These are phyloP conservation scores for Sphagnum fallax DNA, from an alignment of 228 moss, liverwort and hornwort species.

Conservation along the genomic window DNA sequence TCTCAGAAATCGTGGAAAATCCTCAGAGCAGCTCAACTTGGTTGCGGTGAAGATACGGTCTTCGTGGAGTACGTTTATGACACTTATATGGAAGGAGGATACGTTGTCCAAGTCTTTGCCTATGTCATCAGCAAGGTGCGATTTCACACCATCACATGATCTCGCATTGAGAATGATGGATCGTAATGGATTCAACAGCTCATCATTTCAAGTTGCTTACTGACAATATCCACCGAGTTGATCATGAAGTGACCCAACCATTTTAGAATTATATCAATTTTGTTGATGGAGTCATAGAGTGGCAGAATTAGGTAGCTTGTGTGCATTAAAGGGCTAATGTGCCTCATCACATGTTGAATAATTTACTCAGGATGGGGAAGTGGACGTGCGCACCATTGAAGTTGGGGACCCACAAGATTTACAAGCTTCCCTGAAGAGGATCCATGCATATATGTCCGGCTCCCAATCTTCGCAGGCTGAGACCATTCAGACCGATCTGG, in stretches of 20 bases:
- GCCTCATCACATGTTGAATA: not conserved
- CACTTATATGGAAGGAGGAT: not conserved
- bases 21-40: slow-evolving; percentile 4
- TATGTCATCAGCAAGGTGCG: slow-evolving; percentile 20
- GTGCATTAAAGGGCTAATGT: not conserved
- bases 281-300: not conserved
- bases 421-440: not conserved
- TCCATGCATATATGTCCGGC: not conserved
- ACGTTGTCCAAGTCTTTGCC: not conserved
- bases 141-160: not conserved
- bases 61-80: slow-evolving; percentile 16
- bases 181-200: not conserved
- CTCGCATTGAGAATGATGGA: not conserved
- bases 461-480: slow-evolving; percentile 1
- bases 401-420: not conserved
- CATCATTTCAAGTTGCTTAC: not conserved
- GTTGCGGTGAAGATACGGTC: slow-evolving; percentile 12
- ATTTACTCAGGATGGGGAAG: slow-evolving; percentile 6
- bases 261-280: not conserved
- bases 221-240: not conserved
- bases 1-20: slow-evolving; percentile 10
- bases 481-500: not conserved
- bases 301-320: not conserved
- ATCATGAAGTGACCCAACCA: not conserved
- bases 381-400: slow-evolving; percentile 2